A percentile compares a stretch with the other conserved stretches of the same genome.
Conservation (phyloP, 2,329 filamentous ascomycete species). For the Sporothrix sp. region DNA sequence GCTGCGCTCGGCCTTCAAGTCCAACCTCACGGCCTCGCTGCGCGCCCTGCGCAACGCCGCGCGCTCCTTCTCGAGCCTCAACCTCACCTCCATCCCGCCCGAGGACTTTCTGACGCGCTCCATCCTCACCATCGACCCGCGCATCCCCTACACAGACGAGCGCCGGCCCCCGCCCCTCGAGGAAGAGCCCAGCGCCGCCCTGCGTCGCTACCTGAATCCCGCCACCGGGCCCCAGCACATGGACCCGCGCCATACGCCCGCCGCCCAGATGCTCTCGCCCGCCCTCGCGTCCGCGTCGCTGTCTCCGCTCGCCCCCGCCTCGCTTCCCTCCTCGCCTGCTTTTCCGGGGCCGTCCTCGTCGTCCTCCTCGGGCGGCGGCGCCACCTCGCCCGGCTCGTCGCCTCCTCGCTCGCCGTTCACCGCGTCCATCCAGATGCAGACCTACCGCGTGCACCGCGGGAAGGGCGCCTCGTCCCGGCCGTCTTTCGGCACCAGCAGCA, state of each 20-base stretch:
- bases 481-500: background rate
- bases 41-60: constrained; percentile 55
- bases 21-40: constrained; percentile 57
- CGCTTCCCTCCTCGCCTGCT: background rate
- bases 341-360: constrained; percentile 20
- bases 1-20: constrained; percentile 53
- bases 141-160: constrained; percentile 58
- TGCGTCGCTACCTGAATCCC: constrained; percentile 59
- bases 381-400: background rate
- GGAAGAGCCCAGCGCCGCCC: constrained; percentile 55
- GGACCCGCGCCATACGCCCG: constrained; percentile 28
- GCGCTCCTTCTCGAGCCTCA: constrained; percentile 52
- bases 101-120: constrained; percentile 59
- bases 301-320: background rate
- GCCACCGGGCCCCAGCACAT: constrained; percentile 42
- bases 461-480: background rate
- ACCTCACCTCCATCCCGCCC: constrained; percentile 52
- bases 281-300: constrained; percentile 2
- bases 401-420: constrained; percentile 37
- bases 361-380: constrained; percentile 41
- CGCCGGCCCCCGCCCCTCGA: constrained; percentile 52
- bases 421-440: constrained; percentile 63
- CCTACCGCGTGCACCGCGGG: constrained; percentile 49
- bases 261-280: constrained; percentile 8
- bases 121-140: constrained; percentile 56